phyloP scores from a whole-genome alignment of 2,329 filamentous ascomycete genomes.

The Aspergillus neoniger region DNA sequence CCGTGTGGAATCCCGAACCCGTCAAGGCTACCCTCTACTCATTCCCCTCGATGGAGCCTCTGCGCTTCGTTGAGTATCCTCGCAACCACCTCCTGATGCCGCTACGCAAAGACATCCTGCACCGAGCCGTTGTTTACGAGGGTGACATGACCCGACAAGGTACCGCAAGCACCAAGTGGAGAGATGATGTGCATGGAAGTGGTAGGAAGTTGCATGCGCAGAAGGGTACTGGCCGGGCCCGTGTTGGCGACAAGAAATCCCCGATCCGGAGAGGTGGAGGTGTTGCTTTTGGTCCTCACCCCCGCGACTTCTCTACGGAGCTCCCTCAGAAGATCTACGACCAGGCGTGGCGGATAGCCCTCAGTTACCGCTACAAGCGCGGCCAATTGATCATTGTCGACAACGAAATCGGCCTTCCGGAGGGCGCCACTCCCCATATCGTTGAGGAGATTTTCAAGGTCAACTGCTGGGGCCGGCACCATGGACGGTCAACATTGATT shows the following conservation, averaged over 20 bases:
- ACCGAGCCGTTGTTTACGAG: constrained; percentile 89
- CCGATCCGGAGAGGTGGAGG: constrained; percentile 83
- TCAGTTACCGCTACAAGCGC: constrained; percentile 85
- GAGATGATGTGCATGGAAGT: constrained; percentile 81
- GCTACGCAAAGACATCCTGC: constrained; percentile 85
- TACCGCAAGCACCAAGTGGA: constrained; percentile 78
- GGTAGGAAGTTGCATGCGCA: constrained; percentile 79
- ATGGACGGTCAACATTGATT: constrained; percentile 75
- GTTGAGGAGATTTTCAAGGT: constrained; percentile 67
- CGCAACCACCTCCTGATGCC: constrained; percentile 83
- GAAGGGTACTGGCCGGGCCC: constrained; percentile 81
- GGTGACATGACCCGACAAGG: constrained; percentile 85
- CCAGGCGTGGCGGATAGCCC: constrained; percentile 88
- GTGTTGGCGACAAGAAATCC: constrained; percentile 76
- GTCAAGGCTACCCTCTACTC: constrained; percentile 84
- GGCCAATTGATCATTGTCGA: constrained; percentile 87
- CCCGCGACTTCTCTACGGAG: constrained; percentile 82
- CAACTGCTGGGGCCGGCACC: constrained; percentile 67
- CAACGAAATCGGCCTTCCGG: constrained; percentile 69
- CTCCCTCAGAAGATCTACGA: constrained; percentile 91
- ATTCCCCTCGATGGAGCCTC: constrained; percentile 87
- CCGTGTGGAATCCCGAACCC: constrained; percentile 51
- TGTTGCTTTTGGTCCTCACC: constrained; percentile 85
- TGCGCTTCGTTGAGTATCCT: constrained; percentile 74
- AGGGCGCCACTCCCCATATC: constrained; percentile 55